Percentiles rank a stretch among this genome's conserved stretches.
Conservation (phyloP, 2,329 filamentous ascomycete species). For the Monosporascus ibericus region DNA sequence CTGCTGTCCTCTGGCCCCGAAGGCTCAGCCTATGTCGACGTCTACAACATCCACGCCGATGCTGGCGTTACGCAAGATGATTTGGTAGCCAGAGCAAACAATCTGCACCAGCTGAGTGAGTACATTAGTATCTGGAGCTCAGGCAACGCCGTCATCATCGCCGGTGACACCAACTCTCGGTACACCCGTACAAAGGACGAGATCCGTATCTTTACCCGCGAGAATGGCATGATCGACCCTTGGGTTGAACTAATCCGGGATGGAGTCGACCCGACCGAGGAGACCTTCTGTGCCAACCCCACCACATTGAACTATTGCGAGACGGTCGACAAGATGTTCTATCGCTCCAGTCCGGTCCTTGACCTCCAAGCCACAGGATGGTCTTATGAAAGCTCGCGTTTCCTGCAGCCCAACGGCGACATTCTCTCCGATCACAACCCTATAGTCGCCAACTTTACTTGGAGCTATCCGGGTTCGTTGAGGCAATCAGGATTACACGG, state of each 20-base stretch:
- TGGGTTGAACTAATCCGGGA: slow-evolving; percentile 51
- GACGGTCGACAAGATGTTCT: slow-evolving; percentile 62
- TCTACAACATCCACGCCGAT: slow-evolving; percentile 63
- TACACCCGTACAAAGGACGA: slow-evolving; percentile 54
- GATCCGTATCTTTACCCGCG: slow-evolving; percentile 41
- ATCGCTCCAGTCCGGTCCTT: slow-evolving; percentile 44
- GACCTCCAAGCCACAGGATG: slow-evolving; percentile 42
- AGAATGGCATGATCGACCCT: slow-evolving; percentile 48
- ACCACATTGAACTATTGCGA: slow-evolving; percentile 50
- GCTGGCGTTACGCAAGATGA: slow-evolving; percentile 52
- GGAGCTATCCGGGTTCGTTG: slow-evolving; percentile 30
- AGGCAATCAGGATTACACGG: slow-evolving; percentile 41
- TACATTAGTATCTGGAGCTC: slow-evolving; percentile 50
- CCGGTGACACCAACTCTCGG: slow-evolving; percentile 60
- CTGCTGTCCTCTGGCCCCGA: slow-evolving; percentile 32
- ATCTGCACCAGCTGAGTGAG: slow-evolving; percentile 52
- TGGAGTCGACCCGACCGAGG: slow-evolving; percentile 38
- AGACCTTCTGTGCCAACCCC: slow-evolving; percentile 52
- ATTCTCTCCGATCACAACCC: slow-evolving; percentile 62
- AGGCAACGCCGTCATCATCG: slow-evolving; percentile 58
- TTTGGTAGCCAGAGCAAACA: slow-evolving; percentile 48
- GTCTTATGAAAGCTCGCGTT: slow-evolving; percentile 49
- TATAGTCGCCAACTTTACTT: slow-evolving; percentile 48
- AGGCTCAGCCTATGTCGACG: slow-evolving; percentile 50
- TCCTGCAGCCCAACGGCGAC: slow-evolving; percentile 50